Evolutionary conservation across 768 basidiomycete genomes (phyloP), one percentile per base, ranked within the genome.

Genomic region (Mycena haematopus): DNA sequence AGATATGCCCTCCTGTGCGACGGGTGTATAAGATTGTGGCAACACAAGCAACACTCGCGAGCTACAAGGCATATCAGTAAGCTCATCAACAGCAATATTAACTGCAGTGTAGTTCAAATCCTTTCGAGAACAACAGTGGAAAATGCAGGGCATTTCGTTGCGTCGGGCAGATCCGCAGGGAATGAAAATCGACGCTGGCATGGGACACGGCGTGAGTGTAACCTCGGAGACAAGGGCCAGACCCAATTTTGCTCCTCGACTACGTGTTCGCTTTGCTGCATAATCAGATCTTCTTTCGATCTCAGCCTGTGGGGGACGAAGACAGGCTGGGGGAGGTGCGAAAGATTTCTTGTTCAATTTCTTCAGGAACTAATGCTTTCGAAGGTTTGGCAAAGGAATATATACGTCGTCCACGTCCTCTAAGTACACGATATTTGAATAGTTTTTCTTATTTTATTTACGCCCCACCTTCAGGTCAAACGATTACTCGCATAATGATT

Each of bases 381-480:
- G 35, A 65, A 89, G 88, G 62, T 89, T 90, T 52, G 89, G 89
- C 25, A 83, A 83, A 38, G 89, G 89, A 25, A 86, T 90, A 44
- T 90, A 90, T 70, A 89, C 88, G 1, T 88, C 88, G 6, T 86
- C 87, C n/a, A 90, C 89, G 1, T 89, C 89, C n/a, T 90, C 89
- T 8, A 90, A 90, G 82, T 85, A 58, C 60, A 82, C 64, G 3
- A 6, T 19, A 35, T 52, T 50, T 64, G 21, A 17, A 11, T 36
- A 17, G 21, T 44, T 25, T 46, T 52, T 14, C 40, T 14, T 17
- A 19, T 53, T 57, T 56, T 9, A 47, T 38, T 53, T 19, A 54
- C 36, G 31, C 51, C 40, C 4, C 17, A 8, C 2, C 14, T 21
- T 13, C 40, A 86, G 84, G 67, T 88, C 89, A 19, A 86, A 89